These are phyloP conservation scores for Suillus fuscotomentosus DNA, from an alignment of 768 basidiomycete genomes.

Conservation along the genomic window DNA sequence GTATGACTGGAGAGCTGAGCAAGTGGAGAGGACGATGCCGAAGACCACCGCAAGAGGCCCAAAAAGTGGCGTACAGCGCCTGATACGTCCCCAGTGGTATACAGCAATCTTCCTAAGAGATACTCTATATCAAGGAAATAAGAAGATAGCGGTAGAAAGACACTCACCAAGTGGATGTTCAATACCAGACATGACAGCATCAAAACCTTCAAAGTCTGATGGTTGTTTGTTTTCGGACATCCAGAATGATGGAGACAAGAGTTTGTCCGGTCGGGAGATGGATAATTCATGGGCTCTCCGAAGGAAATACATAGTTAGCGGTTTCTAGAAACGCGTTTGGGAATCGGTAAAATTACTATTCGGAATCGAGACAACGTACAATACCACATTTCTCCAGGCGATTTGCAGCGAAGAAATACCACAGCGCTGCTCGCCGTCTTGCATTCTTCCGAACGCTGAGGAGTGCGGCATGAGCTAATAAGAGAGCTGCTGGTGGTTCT, in stretches of 20 bases:
- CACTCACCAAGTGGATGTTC: slow-evolving; percentile 73
- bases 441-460: slow-evolving; percentile 58
- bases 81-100: slow-evolving; percentile 83
- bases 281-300: slow-evolving; percentile 69
- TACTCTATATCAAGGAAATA: slow-evolving; percentile 10
- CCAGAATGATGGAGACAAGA: slow-evolving; percentile 80
- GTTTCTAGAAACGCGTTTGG: slow-evolving; percentile 54
- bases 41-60: slow-evolving; percentile 57
- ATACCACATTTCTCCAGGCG: slow-evolving; percentile 82
- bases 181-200: slow-evolving; percentile 66
- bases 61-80: slow-evolving; percentile 80
- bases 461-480: slow-evolving; percentile 78
- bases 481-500: slow-evolving; percentile 76
- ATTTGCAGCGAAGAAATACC: slow-evolving; percentile 77
- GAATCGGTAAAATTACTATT: slow-evolving; percentile 8
- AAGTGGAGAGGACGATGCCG: slow-evolving; percentile 15
- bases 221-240: slow-evolving; percentile 58
- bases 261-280: slow-evolving; percentile 46
- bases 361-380: slow-evolving; percentile 44
- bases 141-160: neutral
- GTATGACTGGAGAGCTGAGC: slow-evolving; percentile 17
- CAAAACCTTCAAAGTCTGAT: slow-evolving; percentile 44
- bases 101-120: slow-evolving; percentile 72
- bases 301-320: slow-evolving; percentile 79
- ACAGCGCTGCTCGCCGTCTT: slow-evolving; percentile 67